A percentile compares a stretch with the other conserved stretches of the same genome.
Evolutionary conservation across 2,329 filamentous ascomycete species (phyloP).

Genomic region (Cordyceps farinosa): DNA sequence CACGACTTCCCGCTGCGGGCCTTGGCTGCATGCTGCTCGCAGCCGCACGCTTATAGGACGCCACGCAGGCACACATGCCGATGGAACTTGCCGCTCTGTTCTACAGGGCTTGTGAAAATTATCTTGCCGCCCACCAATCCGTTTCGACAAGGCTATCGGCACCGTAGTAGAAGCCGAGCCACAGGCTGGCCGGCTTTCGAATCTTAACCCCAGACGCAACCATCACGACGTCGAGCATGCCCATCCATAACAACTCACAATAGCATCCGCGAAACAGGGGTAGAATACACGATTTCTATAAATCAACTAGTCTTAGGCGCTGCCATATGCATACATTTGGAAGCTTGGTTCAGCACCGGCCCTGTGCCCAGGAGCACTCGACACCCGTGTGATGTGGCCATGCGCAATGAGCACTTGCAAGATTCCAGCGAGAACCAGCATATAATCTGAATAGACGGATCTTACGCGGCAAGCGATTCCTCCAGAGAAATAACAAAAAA

Average conservation of each 20-base stretch:
- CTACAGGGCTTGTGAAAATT: not conserved
- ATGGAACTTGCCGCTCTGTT: not conserved
- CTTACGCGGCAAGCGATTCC: not conserved
- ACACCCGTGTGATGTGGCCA: not conserved
- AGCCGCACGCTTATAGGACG: not conserved
- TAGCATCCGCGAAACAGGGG: no score
- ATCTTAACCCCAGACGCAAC: not conserved
- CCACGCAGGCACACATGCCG: not conserved
- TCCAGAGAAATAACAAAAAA: not conserved
- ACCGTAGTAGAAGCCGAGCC: not conserved
- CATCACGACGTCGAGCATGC: not conserved
- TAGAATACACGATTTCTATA: not conserved
- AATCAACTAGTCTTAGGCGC: not conserved
- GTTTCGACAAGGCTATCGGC: not conserved
- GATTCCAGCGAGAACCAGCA: not conserved
- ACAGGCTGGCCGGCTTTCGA: not conserved
- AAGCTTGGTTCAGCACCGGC: not conserved
- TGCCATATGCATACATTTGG: not conserved
- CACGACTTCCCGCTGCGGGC: no score
- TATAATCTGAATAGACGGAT: not conserved
- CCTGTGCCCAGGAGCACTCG: not conserved
- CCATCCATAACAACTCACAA: not conserved
- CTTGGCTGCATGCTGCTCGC: no score
- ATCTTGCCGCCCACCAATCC: not conserved
- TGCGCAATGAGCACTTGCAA: not conserved